Evolutionary conservation across 495 filamentous ascomycete species (phyloP).

Genomic region (Cenococcum geophilum): DNA sequence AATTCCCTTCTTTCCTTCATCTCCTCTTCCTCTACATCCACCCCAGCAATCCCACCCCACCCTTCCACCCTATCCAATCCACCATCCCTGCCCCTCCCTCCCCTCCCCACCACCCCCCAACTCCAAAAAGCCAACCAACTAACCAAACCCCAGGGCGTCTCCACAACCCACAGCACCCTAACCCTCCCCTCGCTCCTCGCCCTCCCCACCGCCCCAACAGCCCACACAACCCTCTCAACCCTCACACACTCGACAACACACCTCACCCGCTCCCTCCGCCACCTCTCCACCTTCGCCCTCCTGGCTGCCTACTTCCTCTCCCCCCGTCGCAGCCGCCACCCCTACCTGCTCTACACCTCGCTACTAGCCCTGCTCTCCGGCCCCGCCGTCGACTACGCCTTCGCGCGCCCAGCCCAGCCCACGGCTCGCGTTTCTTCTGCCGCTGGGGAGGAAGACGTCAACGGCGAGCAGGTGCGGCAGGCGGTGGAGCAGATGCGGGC

Average conservation of each 20-base stretch:
- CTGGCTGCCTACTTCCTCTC: constrained; percentile 68
- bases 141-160: constrained; percentile 59
- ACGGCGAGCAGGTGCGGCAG: constrained; percentile 72
- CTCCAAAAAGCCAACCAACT: no score
- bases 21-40: not conserved
- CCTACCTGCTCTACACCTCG: constrained; percentile 77
- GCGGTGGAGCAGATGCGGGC: constrained; percentile 61
- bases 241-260: constrained; percentile 54
- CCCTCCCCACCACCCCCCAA: no score
- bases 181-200: constrained; percentile 70
- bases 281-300: constrained; percentile 57
- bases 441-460: constrained; percentile 49
- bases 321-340: constrained; percentile 63
- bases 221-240: constrained; percentile 60
- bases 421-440: no score
- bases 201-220: constrained; percentile 64
- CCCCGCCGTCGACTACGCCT: constrained; percentile 19
- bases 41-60: not conserved
- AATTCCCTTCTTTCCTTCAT: not conserved
- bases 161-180: constrained; percentile 67
- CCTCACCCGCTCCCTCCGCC: constrained; percentile 50
- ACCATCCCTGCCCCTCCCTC: constrained; percentile 6
- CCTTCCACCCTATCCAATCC: constrained; percentile 16
- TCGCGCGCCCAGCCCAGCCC: constrained; percentile 35
- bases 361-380: constrained; percentile 46